These are phyloP conservation scores for Penicillium sp. DNA, from an alignment of 2,329 filamentous ascomycete species.

Conservation along the genomic window DNA sequence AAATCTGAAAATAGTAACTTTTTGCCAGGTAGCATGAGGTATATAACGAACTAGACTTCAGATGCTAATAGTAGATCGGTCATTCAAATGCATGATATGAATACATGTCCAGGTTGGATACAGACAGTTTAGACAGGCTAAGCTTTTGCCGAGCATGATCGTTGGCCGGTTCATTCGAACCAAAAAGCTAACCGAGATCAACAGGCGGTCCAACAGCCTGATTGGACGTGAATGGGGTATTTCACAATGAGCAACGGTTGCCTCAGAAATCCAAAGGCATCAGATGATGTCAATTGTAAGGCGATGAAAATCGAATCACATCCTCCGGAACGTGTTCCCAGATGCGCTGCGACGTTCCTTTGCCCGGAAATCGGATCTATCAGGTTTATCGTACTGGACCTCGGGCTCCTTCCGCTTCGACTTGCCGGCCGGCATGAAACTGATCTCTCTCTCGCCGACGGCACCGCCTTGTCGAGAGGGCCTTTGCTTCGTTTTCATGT, in stretches of 20 bases:
- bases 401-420: conserved; percentile 27
- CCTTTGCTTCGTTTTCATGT: conserved; percentile 35
- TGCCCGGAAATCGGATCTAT: conserved; percentile 22
- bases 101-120: conserved; percentile 33
- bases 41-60: conserved; percentile 17
- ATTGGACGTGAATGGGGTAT: no score
- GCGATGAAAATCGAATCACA: no score
- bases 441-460: conserved; percentile 52
- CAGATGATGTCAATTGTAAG: no score
- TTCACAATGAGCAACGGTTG: no score
- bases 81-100: conserved; percentile 15
- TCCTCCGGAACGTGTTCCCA: conserved; percentile 44
- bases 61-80: conserved; percentile 15
- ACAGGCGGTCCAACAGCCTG: no score
- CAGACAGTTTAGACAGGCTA: background rate
- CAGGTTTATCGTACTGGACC: conserved; percentile 17
- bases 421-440: conserved; percentile 52
- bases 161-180: background rate
- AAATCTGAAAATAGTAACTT: no score
- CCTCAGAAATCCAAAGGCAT: no score
- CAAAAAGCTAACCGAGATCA: no score
- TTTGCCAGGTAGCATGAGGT: conserved; percentile 14
- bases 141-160: background rate
- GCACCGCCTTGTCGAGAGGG: conserved; percentile 31
- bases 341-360: conserved; percentile 48